Conservation (phyloP, 345 rosid genomes). For the Mercurialis annua region DNA sequence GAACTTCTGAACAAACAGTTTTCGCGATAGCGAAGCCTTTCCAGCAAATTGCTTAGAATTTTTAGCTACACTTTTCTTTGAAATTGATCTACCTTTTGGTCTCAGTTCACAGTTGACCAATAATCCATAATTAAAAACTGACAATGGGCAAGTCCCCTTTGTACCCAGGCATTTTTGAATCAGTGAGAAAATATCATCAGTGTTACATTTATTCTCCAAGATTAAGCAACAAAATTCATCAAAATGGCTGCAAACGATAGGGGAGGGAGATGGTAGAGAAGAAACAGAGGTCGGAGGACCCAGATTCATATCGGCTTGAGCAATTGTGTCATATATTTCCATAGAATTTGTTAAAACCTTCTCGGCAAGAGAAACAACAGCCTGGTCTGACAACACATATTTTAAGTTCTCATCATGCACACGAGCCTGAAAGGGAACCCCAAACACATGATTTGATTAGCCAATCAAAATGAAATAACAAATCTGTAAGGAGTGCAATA, state of each 20-base stretch:
- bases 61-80: conserved; percentile 52
- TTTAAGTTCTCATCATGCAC: conserved; percentile 91
- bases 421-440: conserved; percentile 61
- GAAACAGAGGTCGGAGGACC: conserved; percentile 46
- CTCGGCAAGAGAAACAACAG: conserved; percentile 59
- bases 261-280: conserved; percentile 53
- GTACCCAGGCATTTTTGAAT: conserved; percentile 68
- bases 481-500: neutral
- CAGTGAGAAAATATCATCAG: conserved; percentile 40
- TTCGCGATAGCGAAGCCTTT: conserved; percentile 79
- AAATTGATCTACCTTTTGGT: conserved; percentile 31
- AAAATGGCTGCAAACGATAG: conserved; percentile 67
- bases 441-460: conserved; percentile 18
- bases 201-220: conserved; percentile 36
- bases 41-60: conserved; percentile 49
- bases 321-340: conserved; percentile 45
- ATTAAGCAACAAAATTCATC: conserved; percentile 47
- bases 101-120: conserved; percentile 49
- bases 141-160: conserved; percentile 70
- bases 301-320: conserved; percentile 52
- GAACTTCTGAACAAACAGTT: conserved; percentile 80
- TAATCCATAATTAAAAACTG: conserved; percentile 67
- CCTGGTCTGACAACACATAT: conserved; percentile 78
- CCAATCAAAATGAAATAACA: conserved; percentile 3
- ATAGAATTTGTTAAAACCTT: conserved; percentile 40